Conservation (phyloP, 306 rosid genomes). For the Castanea mollissima region DNA sequence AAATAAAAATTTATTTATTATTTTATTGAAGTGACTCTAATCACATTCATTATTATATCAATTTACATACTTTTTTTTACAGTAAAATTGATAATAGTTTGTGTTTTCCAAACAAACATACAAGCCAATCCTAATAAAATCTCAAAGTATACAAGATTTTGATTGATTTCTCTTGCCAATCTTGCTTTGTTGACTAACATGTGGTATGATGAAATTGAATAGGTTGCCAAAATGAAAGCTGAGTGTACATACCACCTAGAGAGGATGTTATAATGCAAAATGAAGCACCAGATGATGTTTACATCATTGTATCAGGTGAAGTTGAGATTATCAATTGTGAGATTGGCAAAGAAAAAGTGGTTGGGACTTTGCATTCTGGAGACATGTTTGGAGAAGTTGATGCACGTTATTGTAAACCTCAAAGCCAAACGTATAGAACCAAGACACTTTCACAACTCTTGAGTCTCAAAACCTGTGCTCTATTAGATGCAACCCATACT, state of each 20-base stretch:
- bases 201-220: background rate
- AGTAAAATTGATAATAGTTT: too few relatives aligned
- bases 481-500: conserved; percentile 64
- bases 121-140: background rate
- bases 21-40: too few relatives aligned
- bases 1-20: too few relatives aligned
- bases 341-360: conserved; percentile 46
- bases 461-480: conserved; percentile 61
- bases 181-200: background rate
- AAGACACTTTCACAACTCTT: conserved; percentile 82
- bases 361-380: conserved; percentile 56
- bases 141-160: background rate
- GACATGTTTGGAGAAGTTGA: conserved; percentile 87
- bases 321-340: conserved; percentile 61
- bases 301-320: conserved; percentile 88
- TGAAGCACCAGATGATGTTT: conserved; percentile 77
- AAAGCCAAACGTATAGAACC: conserved; percentile 68
- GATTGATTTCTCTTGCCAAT: background rate
- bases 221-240: conserved; percentile 86
- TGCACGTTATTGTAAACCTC: conserved; percentile 70
- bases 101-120: too few relatives aligned
- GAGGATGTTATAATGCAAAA: conserved; percentile 83
- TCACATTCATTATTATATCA: too few relatives aligned
- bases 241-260: conserved; percentile 90
- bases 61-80: too few relatives aligned